Percentiles rank a stretch among this genome's conserved stretches.
Evolutionary conservation across 495 filamentous ascomycete species (phyloP).

Genomic region (Aspergillus sclerotioniger): DNA sequence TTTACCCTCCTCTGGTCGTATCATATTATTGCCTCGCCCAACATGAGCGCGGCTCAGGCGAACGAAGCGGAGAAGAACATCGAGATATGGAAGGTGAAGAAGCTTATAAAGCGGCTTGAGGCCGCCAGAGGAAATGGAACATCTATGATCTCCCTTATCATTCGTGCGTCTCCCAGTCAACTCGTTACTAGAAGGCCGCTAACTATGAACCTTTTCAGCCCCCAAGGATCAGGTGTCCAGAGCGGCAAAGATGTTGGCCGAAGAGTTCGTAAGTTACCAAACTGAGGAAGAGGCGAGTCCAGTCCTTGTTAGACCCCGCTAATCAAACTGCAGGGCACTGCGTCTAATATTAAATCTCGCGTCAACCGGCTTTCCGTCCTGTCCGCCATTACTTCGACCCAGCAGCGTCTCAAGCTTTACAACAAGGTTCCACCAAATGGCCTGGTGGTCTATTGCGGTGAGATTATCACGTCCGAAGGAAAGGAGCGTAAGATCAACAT

Average conservation of each 20-base stretch:
- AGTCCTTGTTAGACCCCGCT: not conserved
- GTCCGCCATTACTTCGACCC: constrained; percentile 96
- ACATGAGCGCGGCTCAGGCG: constrained; percentile 83
- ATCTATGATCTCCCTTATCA: constrained; percentile 98
- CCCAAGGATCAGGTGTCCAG: constrained; percentile 98
- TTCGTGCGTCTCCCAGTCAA: constrained; percentile 62
- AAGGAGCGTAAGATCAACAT: constrained; percentile 99
- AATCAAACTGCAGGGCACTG: constrained; percentile 66
- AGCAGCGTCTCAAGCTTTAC: constrained; percentile 97
- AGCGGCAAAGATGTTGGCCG: constrained; percentile 98
- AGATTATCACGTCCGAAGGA: constrained; percentile 98
- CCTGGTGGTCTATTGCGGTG: constrained; percentile 97
- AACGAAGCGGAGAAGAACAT: constrained; percentile 99
- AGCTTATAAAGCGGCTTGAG: constrained; percentile 94
- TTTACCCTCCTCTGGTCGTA: constrained; percentile 28
- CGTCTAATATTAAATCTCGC: constrained; percentile 98
- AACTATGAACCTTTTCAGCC: constrained; percentile 47
- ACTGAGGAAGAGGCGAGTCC: not conserved
- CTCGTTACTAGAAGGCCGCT: constrained; percentile 10
- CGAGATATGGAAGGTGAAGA: constrained; percentile 87
- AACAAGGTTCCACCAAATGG: constrained; percentile 98
- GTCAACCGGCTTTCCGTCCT: constrained; percentile 97
- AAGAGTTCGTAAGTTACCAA: constrained; percentile 83
- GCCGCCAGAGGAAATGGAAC: constrained; percentile 93
- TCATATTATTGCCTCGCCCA: constrained; percentile 49